Evolutionary conservation across 2,329 filamentous ascomycete genomes (phyloP), one percentile per base, ranked within the genome.

Genomic region (Orbilia blumenaviensis): DNA sequence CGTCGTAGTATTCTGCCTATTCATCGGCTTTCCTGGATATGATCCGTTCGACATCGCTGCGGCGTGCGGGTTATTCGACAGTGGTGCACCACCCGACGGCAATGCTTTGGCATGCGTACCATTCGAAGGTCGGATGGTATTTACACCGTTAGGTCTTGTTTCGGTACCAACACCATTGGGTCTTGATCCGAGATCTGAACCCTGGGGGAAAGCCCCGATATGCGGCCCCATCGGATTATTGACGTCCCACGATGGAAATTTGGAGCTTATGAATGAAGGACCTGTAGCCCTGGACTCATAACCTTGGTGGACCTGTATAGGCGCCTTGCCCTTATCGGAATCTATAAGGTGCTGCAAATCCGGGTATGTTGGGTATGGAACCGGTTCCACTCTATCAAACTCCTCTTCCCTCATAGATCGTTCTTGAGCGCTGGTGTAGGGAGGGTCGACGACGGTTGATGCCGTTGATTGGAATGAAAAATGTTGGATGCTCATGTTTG

Each of bases 391-490:
- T 3, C 5, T 34, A 14, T 54, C 27, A 16, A 23, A 36, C n/a
- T 21, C 29, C 29, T 9, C 18, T 23, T 36, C 27, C n/a, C 21
- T 36, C 14, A 16, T 16, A 21, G n/a, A 23, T 18, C 32, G 21
- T 18, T 56, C 52, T 6, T 25, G 29, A 5, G 32, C 32, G 2
- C 38, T 56, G 44, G 41, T 34, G 9, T 2, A 25, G 10, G 66
- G 66, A 3, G 44, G 63, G 9, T 75, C 71, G 2, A 16, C n/a
- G 12, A 52, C 25, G 2, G 69, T 74, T 14, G 62, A 62, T 4
- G 14, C 32, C 2, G 61, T 38, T 4, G 62, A 67, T 8, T 10
- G 16, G 18, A 60, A 66, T 1, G 63, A 62, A 2, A 36, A 34
- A 9, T n/a, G 36, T 1, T 44, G 54, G 3, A 38, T 46, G 25